Conservation (phyloP, 257 asterid species). For the Nicotiana paniculata region DNA sequence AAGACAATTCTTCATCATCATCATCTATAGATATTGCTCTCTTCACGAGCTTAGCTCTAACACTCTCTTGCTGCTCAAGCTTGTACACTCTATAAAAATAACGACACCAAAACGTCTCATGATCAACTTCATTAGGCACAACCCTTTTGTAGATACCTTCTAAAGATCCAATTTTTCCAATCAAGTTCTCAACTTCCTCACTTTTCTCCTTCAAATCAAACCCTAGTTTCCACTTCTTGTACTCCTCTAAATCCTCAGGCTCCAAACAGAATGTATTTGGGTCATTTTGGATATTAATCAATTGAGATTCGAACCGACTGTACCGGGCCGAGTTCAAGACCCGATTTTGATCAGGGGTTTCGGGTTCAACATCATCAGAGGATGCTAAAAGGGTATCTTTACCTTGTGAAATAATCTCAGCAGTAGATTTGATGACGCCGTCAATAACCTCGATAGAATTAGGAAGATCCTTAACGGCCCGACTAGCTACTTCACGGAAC, state of each 20-base stretch:
- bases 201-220: constrained; percentile 39
- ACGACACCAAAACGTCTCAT: constrained; percentile 69
- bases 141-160: constrained; percentile 36
- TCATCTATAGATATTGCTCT: constrained; percentile 61
- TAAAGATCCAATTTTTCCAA: constrained; percentile 49
- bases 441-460: constrained; percentile 73
- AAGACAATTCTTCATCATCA: constrained; percentile 73
- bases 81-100: constrained; percentile 71
- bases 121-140: constrained; percentile 56
- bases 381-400: constrained; percentile 34
- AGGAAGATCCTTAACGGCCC: constrained; percentile 95
- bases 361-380: constrained; percentile 62
- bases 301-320: constrained; percentile 63
- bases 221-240: constrained; percentile 46
- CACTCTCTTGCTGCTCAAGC: constrained; percentile 70
- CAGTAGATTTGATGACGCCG: constrained; percentile 68
- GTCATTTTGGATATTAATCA: constrained; percentile 54
- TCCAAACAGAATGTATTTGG: constrained; percentile 49
- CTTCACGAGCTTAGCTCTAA: constrained; percentile 72
- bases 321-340: constrained; percentile 40
- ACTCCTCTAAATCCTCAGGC: constrained; percentile 77
- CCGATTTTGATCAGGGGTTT: constrained; percentile 42
- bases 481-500: constrained; percentile 70
- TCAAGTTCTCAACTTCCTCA: constrained; percentile 45
- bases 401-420: constrained; percentile 57